Evolutionary conservation across 768 basidiomycete genomes (phyloP).

Genomic region (Boletus speciosus): DNA sequence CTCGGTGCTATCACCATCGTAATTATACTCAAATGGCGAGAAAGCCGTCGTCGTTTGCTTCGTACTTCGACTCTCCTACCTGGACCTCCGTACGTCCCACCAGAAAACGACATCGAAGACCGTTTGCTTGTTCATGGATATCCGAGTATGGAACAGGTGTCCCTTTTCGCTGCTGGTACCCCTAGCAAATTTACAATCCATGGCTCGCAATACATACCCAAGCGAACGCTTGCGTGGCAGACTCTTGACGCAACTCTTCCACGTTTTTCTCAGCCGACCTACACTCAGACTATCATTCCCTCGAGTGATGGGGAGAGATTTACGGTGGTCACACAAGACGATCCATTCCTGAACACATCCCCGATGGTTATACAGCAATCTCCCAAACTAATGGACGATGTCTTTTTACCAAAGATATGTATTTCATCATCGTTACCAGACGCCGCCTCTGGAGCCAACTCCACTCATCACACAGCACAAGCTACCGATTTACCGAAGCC

Average conservation of each 20-base stretch:
- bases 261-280: not conserved
- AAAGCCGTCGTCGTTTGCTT: not conserved
- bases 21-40: conserved; percentile 13
- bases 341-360: conserved; percentile 20
- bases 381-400: not conserved
- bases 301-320: conserved; percentile 23
- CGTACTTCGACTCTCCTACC: conserved; percentile 19
- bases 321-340: conserved; percentile 19
- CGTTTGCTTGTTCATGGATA: conserved; percentile 9
- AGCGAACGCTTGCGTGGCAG: conserved; percentile 11
- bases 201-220: conserved; percentile 23
- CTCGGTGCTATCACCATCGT: conserved; percentile 18
- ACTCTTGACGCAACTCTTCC: not conserved
- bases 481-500: conserved; percentile 9
- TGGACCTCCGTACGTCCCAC: conserved; percentile 26
- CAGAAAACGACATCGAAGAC: conserved; percentile 17
- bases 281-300: conserved; percentile 17
- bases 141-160: conserved; percentile 29
- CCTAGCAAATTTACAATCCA: conserved; percentile 32
- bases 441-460: not conserved
- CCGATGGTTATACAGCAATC: not conserved
- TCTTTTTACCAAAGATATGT: conserved; percentile 2
- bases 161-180: conserved; percentile 21
- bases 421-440: conserved; percentile 1
- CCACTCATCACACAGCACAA: not conserved